These are phyloP conservation scores for Curvularia lunata DNA, from an alignment of 2,329 filamentous ascomycete genomes.

Conservation along the genomic window DNA sequence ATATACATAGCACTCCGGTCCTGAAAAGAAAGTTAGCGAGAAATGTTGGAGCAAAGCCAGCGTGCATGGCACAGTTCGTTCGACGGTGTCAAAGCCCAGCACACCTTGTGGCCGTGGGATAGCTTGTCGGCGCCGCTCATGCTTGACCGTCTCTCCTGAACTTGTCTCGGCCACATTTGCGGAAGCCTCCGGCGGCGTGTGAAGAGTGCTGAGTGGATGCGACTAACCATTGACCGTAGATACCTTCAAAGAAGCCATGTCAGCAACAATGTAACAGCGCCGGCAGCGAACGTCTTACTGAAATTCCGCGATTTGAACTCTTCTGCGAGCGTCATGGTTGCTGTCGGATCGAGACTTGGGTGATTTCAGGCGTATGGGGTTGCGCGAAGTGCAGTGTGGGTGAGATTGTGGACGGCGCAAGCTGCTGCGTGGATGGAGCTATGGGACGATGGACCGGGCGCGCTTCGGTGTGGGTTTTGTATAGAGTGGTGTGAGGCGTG, in stretches of 20 bases:
- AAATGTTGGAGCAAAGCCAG: not conserved
- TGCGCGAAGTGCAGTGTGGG: conserved; percentile 18
- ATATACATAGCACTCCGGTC: conserved; percentile 65
- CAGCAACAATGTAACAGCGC: conserved; percentile 34
- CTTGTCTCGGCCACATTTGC: not conserved
- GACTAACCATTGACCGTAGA: conserved; percentile 72
- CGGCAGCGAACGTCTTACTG: conserved; percentile 56
- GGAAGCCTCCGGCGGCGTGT: not conserved
- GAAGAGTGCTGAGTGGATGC: conserved; percentile 1
- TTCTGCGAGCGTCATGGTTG: conserved; percentile 64
- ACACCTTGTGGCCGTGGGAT: not conserved
- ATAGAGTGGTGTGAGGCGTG: conserved; percentile 10
- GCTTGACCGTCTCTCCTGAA: not conserved
- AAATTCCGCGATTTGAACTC: conserved; percentile 71
- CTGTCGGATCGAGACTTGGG: conserved; percentile 7
- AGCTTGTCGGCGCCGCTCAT: not conserved
- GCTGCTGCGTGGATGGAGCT: conserved; percentile 31
- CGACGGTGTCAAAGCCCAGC: not conserved
- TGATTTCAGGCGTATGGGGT: not conserved
- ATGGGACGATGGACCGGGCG: conserved; percentile 28
- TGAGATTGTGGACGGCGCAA: conserved; percentile 31
- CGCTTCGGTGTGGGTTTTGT: conserved; percentile 15
- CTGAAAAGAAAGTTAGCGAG: conserved; percentile 41
- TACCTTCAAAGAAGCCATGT: conserved; percentile 57
- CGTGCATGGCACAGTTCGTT: not conserved